Evolutionary conservation across 2,329 filamentous ascomycete species (phyloP).

Genomic region (Aspergillus sp.): DNA sequence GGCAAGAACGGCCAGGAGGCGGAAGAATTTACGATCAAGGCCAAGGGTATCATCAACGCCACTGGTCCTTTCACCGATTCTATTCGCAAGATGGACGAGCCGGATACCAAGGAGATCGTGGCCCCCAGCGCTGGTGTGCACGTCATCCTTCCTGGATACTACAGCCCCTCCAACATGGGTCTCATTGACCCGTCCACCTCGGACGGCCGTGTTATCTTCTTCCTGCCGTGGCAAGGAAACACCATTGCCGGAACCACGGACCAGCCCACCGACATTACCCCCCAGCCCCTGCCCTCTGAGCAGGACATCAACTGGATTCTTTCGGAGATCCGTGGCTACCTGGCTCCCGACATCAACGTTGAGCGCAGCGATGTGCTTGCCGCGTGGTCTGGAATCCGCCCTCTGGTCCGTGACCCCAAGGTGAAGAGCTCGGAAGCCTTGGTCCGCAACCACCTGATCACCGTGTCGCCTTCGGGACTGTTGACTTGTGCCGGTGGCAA

Average conservation of each 20-base stretch:
- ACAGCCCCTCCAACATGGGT: constrained; percentile 80
- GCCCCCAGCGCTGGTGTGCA: constrained; percentile 83
- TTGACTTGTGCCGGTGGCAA: constrained; percentile 85
- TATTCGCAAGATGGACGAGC: constrained; percentile 81
- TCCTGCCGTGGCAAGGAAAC: constrained; percentile 89
- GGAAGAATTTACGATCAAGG: constrained; percentile 67
- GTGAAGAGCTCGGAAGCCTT: constrained; percentile 82
- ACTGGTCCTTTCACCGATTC: constrained; percentile 85
- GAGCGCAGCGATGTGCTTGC: constrained; percentile 83
- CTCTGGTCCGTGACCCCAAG: constrained; percentile 81
- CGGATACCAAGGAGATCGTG: constrained; percentile 70
- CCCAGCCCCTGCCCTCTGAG: constrained; percentile 74
- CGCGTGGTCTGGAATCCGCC: constrained; percentile 84
- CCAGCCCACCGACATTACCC: constrained; percentile 67
- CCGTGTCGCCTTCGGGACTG: constrained; percentile 73
- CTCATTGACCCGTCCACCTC: constrained; percentile 83
- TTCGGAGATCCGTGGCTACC: constrained; percentile 75
- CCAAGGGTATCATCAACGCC: constrained; percentile 82
- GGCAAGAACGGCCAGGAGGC: constrained; percentile 61
- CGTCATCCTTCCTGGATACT: constrained; percentile 83
- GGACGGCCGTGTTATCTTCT: constrained; percentile 87
- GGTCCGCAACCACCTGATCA: constrained; percentile 81
- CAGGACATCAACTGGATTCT: constrained; percentile 87
- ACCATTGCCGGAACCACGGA: constrained; percentile 89
- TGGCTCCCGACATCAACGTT: constrained; percentile 80